phyloP scores from a whole-genome alignment of 2,329 filamentous ascomycete genomes.

The Epicoccum sorghinum region DNA sequence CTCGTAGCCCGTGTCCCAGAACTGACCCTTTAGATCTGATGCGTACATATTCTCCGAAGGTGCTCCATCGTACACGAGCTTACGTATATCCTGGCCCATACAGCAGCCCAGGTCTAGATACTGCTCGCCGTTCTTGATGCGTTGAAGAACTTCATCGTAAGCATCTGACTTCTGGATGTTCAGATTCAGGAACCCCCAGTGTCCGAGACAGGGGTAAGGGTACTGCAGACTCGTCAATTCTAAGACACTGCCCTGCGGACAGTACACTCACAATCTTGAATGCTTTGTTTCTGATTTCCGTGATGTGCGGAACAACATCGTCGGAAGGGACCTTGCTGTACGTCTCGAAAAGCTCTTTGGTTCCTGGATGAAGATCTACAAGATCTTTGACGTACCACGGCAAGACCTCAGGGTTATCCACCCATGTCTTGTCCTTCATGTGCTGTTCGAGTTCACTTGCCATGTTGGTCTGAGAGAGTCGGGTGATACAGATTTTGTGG shows the following conservation, averaged over 20 bases:
- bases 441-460: constrained; percentile 20
- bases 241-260: neutral
- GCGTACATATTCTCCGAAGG: constrained; percentile 50
- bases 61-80: constrained; percentile 51
- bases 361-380: constrained; percentile 34
- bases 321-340: constrained; percentile 48
- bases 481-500: neutral
- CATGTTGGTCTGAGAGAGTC: constrained; percentile 15
- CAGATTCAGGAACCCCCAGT: constrained; percentile 46
- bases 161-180: constrained; percentile 30
- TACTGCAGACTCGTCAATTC: constrained; percentile 23
- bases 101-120: constrained; percentile 53
- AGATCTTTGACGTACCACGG: constrained; percentile 43
- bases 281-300: constrained; percentile 40
- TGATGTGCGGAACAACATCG: constrained; percentile 46
- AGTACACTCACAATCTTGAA: constrained; percentile 37
- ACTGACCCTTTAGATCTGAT: constrained; percentile 49
- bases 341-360: constrained; percentile 45
- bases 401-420: constrained; percentile 28
- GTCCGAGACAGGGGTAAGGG: constrained; percentile 47
- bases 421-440: constrained; percentile 25
- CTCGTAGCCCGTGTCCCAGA: constrained; percentile 61
- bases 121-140: constrained; percentile 43
- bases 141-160: constrained; percentile 43
- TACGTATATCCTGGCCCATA: constrained; percentile 55